These are phyloP conservation scores for Typha latifolia DNA, from an alignment of 176 grass and related monocot genomes.

Conservation along the genomic window DNA sequence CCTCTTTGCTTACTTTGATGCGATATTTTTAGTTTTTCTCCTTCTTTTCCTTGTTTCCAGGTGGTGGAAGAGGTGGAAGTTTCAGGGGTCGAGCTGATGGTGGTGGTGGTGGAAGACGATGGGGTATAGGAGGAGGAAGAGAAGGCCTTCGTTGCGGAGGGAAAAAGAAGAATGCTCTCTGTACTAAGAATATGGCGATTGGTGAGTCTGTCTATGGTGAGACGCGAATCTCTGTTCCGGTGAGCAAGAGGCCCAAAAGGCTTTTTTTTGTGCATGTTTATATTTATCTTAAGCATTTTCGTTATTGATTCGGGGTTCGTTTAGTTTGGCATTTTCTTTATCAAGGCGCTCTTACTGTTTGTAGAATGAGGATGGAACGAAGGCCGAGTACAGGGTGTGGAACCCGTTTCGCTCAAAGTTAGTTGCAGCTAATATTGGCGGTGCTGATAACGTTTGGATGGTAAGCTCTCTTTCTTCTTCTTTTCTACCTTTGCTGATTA, in stretches of 20 bases:
- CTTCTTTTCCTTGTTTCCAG: background rate
- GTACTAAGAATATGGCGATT: constrained; percentile 78
- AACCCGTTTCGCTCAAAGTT: constrained; percentile 91
- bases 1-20: background rate
- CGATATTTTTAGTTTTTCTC: background rate
- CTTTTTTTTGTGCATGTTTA: background rate
- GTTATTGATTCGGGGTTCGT: background rate
- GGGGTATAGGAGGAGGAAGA: constrained; percentile 17
- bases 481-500: background rate
- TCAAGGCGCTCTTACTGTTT: background rate
- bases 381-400: constrained; percentile 81
- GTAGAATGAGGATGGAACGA: constrained; percentile 61
- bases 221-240: constrained; percentile 83
- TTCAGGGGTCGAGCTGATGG: constrained; percentile 24
- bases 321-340: background rate
- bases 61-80: constrained; percentile 15
- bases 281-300: background rate
- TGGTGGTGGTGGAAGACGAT: constrained; percentile 14
- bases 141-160: constrained; percentile 63
- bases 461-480: constrained; percentile 23
- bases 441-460: constrained; percentile 85
- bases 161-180: constrained; percentile 94
- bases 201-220: constrained; percentile 84
- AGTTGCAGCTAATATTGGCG: constrained; percentile 71
- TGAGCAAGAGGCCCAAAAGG: background rate